Base-by-base conservation (phyloP, 768 basidiomycete species). In the Naganishia antarctica region DNA sequence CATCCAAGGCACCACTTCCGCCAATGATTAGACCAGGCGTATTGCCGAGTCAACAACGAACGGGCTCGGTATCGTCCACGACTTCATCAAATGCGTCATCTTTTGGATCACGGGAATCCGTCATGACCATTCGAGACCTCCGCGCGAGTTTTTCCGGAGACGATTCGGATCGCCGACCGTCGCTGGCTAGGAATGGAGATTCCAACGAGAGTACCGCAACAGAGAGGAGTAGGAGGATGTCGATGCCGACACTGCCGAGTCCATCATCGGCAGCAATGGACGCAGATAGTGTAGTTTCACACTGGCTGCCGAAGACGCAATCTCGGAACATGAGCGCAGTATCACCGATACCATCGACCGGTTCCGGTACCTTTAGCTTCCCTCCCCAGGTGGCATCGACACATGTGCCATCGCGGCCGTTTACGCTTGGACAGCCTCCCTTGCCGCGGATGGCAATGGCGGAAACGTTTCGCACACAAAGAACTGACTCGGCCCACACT, bases 81-180 rank as follows among this genome's bases (percentile, higher is more conserved):
- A 12, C 53, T 9, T 57, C 53, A 26, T 57, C 53, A 9, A 41
- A 57, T 16, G 21, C 53, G 1, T 37, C 34, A n/a, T 57, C 53
- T 11, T 57, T 34, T 18, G 53, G 53, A 16, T 57, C 53, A 13
- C 18, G 53, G 23, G 53, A 57, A 57, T 57, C 53, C 1, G 15
- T 57, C 53, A 40, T 57, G 32, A 57, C 53, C 5, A 57, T 57
- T n/a, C 53, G 53, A 7, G 53, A 57, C 15, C 23, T 57, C 28
- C 53, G 53, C 32, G 34, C n/a, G n/a, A 44, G 43, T n/a, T 44
- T 44, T 18, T 44, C 43, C 11, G 43, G n/a, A 44, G 6, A 44
- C 18, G 21, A 40, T 21, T 51, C 13, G 31, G 29, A 51, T 2
- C 32, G 53, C 3, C 37, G 37, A 26, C 51, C 51, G 11, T 53